A percentile compares a stretch with the other conserved stretches of the same genome.
Evolutionary conservation across 2,329 filamentous ascomycete species (phyloP).

Genomic region (Ophiostoma perfectum): DNA sequence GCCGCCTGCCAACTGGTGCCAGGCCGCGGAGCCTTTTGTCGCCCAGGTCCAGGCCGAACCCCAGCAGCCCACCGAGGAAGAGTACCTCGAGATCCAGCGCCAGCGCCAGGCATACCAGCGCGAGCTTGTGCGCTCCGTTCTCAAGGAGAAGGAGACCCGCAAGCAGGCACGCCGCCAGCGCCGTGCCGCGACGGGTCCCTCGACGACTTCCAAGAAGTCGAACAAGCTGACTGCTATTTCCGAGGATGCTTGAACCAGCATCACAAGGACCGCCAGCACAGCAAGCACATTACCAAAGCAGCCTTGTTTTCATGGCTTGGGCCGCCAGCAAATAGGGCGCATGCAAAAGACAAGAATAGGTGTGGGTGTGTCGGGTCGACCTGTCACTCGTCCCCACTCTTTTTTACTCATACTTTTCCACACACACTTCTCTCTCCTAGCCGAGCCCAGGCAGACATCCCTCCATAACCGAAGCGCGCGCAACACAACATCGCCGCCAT

Average conservation of each 20-base stretch:
- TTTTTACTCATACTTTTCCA: not conserved
- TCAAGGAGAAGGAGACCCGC: constrained; percentile 52
- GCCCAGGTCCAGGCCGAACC: constrained; percentile 26
- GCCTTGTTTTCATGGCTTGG: too few relatives aligned
- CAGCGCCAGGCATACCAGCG: constrained; percentile 49
- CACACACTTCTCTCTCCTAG: not conserved
- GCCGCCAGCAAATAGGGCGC: too few relatives aligned
- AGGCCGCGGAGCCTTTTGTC: constrained; percentile 24
- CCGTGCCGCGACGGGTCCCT: constrained; percentile 15
- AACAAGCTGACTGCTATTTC: constrained; percentile 51
- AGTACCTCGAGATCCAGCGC: constrained; percentile 45
- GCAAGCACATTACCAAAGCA: too few relatives aligned
- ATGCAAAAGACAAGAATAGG: too few relatives aligned
- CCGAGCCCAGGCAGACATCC: not conserved
- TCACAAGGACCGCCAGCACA: too few relatives aligned
- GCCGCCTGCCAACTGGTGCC: constrained; percentile 29
- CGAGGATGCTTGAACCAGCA: constrained; percentile 34
- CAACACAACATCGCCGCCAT: not conserved
- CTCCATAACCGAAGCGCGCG: not conserved
- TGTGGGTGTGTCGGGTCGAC: too few relatives aligned
- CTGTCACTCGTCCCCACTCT: too few relatives aligned
- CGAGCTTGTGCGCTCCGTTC: constrained; percentile 47
- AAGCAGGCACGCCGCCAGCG: constrained; percentile 38
- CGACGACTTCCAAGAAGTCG: constrained; percentile 40
- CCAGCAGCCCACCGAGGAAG: constrained; percentile 39